Percentiles rank a stretch among this genome's conserved stretches.
Evolutionary conservation across 768 basidiomycete species (phyloP).

Genomic region (Pisolithus sp.): DNA sequence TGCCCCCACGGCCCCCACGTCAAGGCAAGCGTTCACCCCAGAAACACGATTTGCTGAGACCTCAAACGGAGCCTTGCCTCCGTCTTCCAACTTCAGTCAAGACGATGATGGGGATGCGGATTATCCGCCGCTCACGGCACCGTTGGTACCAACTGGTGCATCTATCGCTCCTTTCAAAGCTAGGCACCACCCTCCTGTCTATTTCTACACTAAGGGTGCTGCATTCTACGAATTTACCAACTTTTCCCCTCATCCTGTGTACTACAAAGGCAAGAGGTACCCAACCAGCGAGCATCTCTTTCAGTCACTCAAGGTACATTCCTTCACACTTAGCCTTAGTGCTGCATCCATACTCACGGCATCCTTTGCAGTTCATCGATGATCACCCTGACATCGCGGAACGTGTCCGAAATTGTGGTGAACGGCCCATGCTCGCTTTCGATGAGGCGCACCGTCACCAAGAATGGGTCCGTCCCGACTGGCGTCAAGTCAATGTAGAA

Average conservation of each 20-base stretch:
- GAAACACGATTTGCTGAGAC: neutral
- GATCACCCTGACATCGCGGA: constrained; percentile 59
- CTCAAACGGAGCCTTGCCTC: constrained; percentile 1
- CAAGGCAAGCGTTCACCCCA: constrained; percentile 11
- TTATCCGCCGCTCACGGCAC: constrained; percentile 29
- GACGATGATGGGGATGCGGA: constrained; percentile 10
- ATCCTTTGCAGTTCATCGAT: constrained; percentile 45
- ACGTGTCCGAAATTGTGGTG: constrained; percentile 59
- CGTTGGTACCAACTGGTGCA: constrained; percentile 20
- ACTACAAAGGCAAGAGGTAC: constrained; percentile 57
- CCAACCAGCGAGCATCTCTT: constrained; percentile 76
- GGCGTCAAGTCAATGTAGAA: constrained; percentile 62
- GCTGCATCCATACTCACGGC: neutral
- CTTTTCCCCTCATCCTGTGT: constrained; percentile 61
- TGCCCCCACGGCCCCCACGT: neutral
- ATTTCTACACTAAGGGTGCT: constrained; percentile 59
- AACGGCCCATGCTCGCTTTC: constrained; percentile 57
- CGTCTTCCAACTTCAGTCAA: constrained; percentile 4
- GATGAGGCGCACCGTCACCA: constrained; percentile 62
- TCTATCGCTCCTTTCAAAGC: constrained; percentile 24
- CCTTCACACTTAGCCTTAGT: neutral
- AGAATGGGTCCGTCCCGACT: constrained; percentile 55
- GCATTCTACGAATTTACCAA: constrained; percentile 71
- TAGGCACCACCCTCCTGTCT: constrained; percentile 32
- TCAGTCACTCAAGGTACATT: constrained; percentile 60